Evolutionary conservation across 1,284 basidiomycete genomes (phyloP), one percentile per base, ranked within the genome.

Genomic region (Exobasidium cylindrosporum): DNA sequence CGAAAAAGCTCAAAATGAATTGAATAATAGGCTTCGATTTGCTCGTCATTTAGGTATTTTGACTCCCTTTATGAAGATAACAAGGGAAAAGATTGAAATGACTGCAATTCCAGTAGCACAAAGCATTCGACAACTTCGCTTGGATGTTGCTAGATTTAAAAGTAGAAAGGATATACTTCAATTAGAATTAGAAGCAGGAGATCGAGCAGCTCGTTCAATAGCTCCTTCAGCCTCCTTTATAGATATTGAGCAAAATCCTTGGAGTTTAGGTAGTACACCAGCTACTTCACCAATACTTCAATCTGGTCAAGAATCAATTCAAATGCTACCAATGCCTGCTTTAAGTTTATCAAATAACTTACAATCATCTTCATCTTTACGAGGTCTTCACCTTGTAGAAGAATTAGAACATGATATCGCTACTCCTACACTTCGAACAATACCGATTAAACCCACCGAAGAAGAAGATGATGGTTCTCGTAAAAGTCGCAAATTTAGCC

Each of bases 1-100:
- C 47, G 89, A 88, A 57, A 64, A 65, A n/a, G 56, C 55, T 7
- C 14, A 53, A 17, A 58, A 55, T 2, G 61, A 62, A 10, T 56
- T 76, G 50, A 61, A 65, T 24, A 71, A 72, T 2, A 66, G 73
- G 56, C 65, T 73, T 26, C 63, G 71, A 17, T 64, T 75, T 17
- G 74, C 74, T 13, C 65, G 71, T 13, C 73, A 74, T 63, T 66
- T 76, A 59, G 65, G 67, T 50, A 68, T 76, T 56, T 32, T 73
- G 57, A 73, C 74, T 32, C 74, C 74, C 14, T 75, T 76, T 64
- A 65, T 67, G 54, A 71, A 69, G 24, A 52, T 65, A 44, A 76
- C 74, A n/a, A 67, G 72, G 1, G 74, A 76, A 6, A 67, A 69
- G 1, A 76, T 76, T 61, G 74, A 76, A 49, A 60, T 66, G 60